A percentile compares a stretch with the other conserved stretches of the same genome.
These are phyloP conservation scores for Bruguiera hainesii DNA, from an alignment of 441 rosid genomes.

Conservation along the genomic window DNA sequence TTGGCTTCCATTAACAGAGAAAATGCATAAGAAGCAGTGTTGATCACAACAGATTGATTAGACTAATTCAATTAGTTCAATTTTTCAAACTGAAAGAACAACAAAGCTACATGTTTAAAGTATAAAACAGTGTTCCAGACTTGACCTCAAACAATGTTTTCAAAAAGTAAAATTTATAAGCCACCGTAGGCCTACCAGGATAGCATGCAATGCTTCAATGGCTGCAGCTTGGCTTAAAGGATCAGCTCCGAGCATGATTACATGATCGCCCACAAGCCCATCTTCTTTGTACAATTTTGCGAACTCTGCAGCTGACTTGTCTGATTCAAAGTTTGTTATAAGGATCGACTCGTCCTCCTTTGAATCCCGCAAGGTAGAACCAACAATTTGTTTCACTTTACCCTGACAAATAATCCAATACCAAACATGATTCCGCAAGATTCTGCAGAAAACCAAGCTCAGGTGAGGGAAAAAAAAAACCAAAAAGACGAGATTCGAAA, in stretches of 20 bases:
- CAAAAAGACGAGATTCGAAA: not conserved
- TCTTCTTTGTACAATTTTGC: constrained; percentile 68
- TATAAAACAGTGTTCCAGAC: too few relatives aligned
- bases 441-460: constrained; percentile 27
- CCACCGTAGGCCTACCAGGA: constrained; percentile 51
- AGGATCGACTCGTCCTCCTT: constrained; percentile 59
- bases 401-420: constrained; percentile 39
- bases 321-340: constrained; percentile 83
- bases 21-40: too few relatives aligned
- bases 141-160: too few relatives aligned
- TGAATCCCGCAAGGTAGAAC: constrained; percentile 75
- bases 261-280: constrained; percentile 84
- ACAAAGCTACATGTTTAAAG: too few relatives aligned
- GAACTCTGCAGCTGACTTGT: constrained; percentile 70
- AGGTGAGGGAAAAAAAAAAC: not conserved
- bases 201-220: constrained; percentile 72
- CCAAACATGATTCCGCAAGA: not conserved
- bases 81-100: too few relatives aligned
- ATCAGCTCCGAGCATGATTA: constrained; percentile 94
- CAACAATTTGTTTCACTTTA: constrained; percentile 96
- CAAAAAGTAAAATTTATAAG: constrained; percentile 13
- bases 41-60: too few relatives aligned
- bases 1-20: too few relatives aligned
- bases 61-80: too few relatives aligned
- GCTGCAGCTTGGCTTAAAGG: constrained; percentile 84